These are phyloP conservation scores for Remersonia thermophila DNA, from an alignment of 2,329 filamentous ascomycete genomes.

Conservation along the genomic window DNA sequence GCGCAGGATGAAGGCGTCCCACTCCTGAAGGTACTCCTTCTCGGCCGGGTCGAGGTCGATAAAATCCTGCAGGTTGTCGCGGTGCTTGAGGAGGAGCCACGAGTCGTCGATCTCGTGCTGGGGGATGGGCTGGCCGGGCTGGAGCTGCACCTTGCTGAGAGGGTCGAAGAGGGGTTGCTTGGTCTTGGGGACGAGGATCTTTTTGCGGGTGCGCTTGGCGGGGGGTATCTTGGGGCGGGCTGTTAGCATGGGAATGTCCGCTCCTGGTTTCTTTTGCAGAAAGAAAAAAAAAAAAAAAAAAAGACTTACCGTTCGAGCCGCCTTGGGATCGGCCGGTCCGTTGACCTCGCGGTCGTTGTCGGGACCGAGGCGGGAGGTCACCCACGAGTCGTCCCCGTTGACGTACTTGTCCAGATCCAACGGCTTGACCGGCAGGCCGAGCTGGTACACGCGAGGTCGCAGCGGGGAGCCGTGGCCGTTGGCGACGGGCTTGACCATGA, in stretches of 20 bases:
- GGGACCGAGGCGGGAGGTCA: constrained; percentile 29
- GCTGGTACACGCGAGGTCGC: constrained; percentile 27
- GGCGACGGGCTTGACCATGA: constrained; percentile 26
- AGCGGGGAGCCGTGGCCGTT: constrained; percentile 10
- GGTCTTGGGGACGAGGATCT: constrained; percentile 35
- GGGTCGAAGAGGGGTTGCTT: constrained; percentile 44
- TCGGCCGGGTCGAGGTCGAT: constrained; percentile 41
- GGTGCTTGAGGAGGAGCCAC: constrained; percentile 48
- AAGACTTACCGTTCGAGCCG: constrained; percentile 6
- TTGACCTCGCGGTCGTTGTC: constrained; percentile 21
- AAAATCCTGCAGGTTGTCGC: constrained; percentile 44
- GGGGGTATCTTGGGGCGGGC: constrained; percentile 6
- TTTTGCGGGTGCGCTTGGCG: constrained; percentile 19
- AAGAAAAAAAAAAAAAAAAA: too few species aligned
- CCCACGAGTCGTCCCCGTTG: constrained; percentile 35
- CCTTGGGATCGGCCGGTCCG: constrained; percentile 12
- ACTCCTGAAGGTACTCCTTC: constrained; percentile 46
- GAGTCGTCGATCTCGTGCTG: constrained; percentile 32
- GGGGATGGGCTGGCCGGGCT: constrained; percentile 36
- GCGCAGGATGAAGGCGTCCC: constrained; percentile 43
- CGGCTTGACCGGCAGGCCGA: constrained; percentile 30
- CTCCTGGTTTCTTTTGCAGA: too few species aligned
- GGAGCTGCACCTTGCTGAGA: constrained; percentile 40
- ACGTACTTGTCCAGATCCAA: constrained; percentile 34
- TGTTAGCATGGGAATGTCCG: background rate